Base-by-base conservation (phyloP, 768 basidiomycete genomes). In the Vishniacozyma victoriae region DNA sequence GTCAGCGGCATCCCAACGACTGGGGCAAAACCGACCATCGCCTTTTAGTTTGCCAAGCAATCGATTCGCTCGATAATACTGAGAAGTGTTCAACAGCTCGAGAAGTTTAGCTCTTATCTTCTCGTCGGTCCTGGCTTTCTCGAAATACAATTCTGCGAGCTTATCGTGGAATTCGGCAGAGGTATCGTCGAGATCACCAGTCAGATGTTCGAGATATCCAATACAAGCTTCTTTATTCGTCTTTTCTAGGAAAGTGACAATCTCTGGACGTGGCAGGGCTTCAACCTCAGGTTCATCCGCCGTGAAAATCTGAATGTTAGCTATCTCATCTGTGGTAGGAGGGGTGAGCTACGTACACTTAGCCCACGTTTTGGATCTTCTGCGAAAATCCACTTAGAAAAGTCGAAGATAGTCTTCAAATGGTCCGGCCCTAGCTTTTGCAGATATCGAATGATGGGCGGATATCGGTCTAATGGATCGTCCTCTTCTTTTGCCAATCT, bases 371-470 rank as follows among this genome's bases (percentile, higher is more conserved):
- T 76, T 0, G 76, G 74, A 59, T 92, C 80, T 16, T 79, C 76
- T 23, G 86, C 79, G 55, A 96, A 85, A 3, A 92, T 78, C 93
- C 95, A 97, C 15, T 79, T 77, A 0, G 91, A 80, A 9, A 82
- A 82, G 20, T 82, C 76, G 62, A 95, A 87, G 19, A 96, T 84
- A 51, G 87, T 83, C 24, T 83, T 76, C 35, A 92, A 60, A 60
- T 96, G 79, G 56, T 86, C 82, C 2, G 85, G 81, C 0, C 91
- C 88, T 4, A 97, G 76, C 63, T 91, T 88, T 69, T 89, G 91
- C 7, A 99, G 77, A 65, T 99, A 99, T 14, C 78, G 78, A 37
- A 97, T 83, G 0, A 89, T 89, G 1, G 90, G 90, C 18, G 74
- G 75, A 15, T 93, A 77, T 67, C 86, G 87, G 54, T 91, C 90